Percentiles rank a stretch among this genome's conserved stretches.
Evolutionary conservation across 352 stramenopile species (phyloP).

Genomic region (Phytophthora idaei): DNA sequence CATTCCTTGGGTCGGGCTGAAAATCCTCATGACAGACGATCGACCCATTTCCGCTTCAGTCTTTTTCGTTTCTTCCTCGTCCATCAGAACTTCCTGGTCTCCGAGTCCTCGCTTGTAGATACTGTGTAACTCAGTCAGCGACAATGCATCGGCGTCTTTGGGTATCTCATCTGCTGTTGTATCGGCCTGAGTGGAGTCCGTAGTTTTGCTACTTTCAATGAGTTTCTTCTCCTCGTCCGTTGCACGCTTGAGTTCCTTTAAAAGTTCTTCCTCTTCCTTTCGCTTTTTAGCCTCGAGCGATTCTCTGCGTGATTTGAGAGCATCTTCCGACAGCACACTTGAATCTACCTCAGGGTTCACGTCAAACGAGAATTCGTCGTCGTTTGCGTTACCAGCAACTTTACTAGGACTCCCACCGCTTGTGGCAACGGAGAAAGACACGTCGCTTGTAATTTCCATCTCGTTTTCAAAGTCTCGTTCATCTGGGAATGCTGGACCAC

Average conservation of each 20-base stretch:
- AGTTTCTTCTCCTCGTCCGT: slow-evolving; percentile 47
- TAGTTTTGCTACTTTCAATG: slow-evolving; percentile 19
- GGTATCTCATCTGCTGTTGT: neutral
- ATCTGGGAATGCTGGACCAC: slow-evolving; percentile 48
- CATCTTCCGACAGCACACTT: slow-evolving; percentile 21
- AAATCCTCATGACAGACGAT: slow-evolving; percentile 49
- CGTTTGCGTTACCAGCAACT: slow-evolving; percentile 11
- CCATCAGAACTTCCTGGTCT: slow-evolving; percentile 65
- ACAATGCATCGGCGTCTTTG: slow-evolving; percentile 35
- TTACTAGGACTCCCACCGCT: neutral
- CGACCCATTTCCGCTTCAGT: neutral
- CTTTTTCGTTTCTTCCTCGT: slow-evolving; percentile 36
- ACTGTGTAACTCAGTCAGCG: slow-evolving; percentile 69
- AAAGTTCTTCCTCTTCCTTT: slow-evolving; percentile 44
- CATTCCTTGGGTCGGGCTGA: slow-evolving; percentile 43
- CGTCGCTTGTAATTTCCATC: slow-evolving; percentile 35
- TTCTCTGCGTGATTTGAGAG: slow-evolving; percentile 27
- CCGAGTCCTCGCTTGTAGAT: slow-evolving; percentile 86
- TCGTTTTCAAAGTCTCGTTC: slow-evolving; percentile 57
- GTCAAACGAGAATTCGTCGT: slow-evolving; percentile 55
- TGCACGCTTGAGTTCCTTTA: slow-evolving; percentile 49
- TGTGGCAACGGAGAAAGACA: slow-evolving; percentile 44
- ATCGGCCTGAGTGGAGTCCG: neutral
- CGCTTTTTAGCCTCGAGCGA: slow-evolving; percentile 31
- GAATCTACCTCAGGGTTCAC: slow-evolving; percentile 1